phyloP scores from a whole-genome alignment of 192 early-diverging fungal genomes.

The Coemansia asiatica region DNA sequence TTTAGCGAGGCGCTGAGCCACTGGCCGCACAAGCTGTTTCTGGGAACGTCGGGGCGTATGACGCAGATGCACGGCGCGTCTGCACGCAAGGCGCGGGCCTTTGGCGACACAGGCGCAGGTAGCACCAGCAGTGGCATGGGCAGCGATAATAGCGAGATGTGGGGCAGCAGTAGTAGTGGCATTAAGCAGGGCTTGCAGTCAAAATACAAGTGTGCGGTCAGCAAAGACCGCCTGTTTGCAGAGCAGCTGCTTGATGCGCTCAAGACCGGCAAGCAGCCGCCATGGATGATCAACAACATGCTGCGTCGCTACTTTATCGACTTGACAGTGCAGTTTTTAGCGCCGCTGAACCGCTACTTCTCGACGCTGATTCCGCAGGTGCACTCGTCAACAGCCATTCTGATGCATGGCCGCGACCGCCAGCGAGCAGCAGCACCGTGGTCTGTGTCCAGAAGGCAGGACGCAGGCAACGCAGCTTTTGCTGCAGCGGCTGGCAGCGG shows the following conservation, averaged over 20 bases:
- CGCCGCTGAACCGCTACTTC: constrained; percentile 94
- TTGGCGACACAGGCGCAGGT: not conserved
- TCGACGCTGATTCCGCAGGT: constrained; percentile 78
- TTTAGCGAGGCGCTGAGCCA: constrained; percentile 86
- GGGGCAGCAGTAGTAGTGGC: not conserved
- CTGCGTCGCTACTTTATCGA: constrained; percentile 90
- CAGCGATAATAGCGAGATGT: not conserved
- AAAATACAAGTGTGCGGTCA: constrained; percentile 73
- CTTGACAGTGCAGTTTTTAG: constrained; percentile 89
- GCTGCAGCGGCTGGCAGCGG: not conserved
- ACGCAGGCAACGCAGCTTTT: constrained; percentile 23
- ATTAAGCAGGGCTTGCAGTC: constrained; percentile 45
- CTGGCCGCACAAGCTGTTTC: constrained; percentile 86
- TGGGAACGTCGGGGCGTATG: constrained; percentile 55
- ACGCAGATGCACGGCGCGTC: constrained; percentile 43
- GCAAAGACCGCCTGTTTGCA: constrained; percentile 79
- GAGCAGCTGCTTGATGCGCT: constrained; percentile 74
- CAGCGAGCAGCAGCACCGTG: not conserved
- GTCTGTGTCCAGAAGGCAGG: not conserved
- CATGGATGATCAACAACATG: constrained; percentile 85
- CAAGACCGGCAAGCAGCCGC: constrained; percentile 68
- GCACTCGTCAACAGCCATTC: constrained; percentile 40
- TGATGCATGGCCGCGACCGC: constrained; percentile 2
- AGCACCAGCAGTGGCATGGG: constrained; percentile 7
- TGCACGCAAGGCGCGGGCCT: constrained; percentile 16